phyloP scores from a whole-genome alignment of 345 rosid species.

The Euphorbia lathyris region DNA sequence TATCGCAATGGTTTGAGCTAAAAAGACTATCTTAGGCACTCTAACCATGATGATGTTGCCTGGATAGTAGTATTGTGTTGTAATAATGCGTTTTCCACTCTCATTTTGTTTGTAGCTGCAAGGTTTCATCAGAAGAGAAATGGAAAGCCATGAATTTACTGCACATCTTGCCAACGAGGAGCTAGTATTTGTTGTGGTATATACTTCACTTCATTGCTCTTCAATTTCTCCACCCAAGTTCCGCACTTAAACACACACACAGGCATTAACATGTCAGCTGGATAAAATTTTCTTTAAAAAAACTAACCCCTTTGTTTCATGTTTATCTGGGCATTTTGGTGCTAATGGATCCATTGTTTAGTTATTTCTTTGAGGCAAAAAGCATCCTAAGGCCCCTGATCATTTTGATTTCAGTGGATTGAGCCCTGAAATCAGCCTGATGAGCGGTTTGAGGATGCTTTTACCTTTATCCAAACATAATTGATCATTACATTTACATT shows the following conservation, averaged over 20 bases:
- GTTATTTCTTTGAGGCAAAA: constrained; percentile 9
- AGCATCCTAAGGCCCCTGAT: too few relatives aligned
- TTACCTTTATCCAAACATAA: neutral
- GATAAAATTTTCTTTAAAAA: too few relatives aligned
- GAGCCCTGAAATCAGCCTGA: too few relatives aligned
- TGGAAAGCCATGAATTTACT: constrained; percentile 58
- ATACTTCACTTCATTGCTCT: neutral
- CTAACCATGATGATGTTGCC: neutral
- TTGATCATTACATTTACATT: neutral
- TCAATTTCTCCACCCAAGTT: neutral
- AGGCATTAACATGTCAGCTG: neutral
- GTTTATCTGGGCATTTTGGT: neutral
- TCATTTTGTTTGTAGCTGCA: constrained; percentile 50
- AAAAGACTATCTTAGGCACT: neutral
- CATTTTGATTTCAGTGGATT: too few relatives aligned
- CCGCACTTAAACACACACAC: neutral
- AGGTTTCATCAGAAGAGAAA: constrained; percentile 54
- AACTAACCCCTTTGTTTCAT: neutral
- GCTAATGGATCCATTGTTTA: neutral
- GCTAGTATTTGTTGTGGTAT: constrained; percentile 74
- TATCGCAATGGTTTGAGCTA: neutral
- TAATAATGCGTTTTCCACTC: neutral
- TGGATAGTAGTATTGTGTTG: neutral
- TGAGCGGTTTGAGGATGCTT: too few relatives aligned
- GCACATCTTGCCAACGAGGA: constrained; percentile 57